These are phyloP conservation scores for Ascochyta clinopodiicola DNA, from an alignment of 2,329 filamentous ascomycete species.

Conservation along the genomic window DNA sequence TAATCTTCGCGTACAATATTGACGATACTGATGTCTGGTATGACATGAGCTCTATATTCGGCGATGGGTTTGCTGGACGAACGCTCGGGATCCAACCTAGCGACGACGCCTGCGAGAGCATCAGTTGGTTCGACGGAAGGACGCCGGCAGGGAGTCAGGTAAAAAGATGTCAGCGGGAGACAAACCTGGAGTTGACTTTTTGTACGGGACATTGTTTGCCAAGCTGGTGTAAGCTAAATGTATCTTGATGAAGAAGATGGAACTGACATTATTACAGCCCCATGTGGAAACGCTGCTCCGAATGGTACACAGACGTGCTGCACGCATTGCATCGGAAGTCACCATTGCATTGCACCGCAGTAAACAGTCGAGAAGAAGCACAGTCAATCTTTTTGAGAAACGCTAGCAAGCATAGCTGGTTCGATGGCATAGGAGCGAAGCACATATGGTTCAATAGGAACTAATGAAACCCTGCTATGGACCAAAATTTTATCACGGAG, in stretches of 20 bases:
- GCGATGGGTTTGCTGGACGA: constrained; percentile 34
- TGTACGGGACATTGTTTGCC: constrained; percentile 40
- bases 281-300: constrained; percentile 24
- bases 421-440: too few relatives aligned
- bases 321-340: constrained; percentile 34
- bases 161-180: constrained; percentile 28
- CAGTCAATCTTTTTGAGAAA: too few relatives aligned
- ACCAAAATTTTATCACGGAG: too few relatives aligned
- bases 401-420: too few relatives aligned
- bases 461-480: too few relatives aligned
- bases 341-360: constrained; percentile 28
- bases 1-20: constrained; percentile 39
- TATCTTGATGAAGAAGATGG: not conserved
- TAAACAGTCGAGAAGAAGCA: not conserved
- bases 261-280: constrained; percentile 1
- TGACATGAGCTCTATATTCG: constrained; percentile 38
- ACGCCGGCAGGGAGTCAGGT: constrained; percentile 33
- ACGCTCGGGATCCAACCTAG: constrained; percentile 33
- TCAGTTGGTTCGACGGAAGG: constrained; percentile 33
- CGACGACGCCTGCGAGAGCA: constrained; percentile 30
- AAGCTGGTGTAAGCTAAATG: constrained; percentile 35
- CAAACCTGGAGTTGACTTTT: constrained; percentile 36
- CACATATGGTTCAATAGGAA: too few relatives aligned
- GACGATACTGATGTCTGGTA: constrained; percentile 34
- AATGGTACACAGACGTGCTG: constrained; percentile 23